phyloP scores from a whole-genome alignment of 306 rosid species.

The Corylus heterophylla region DNA sequence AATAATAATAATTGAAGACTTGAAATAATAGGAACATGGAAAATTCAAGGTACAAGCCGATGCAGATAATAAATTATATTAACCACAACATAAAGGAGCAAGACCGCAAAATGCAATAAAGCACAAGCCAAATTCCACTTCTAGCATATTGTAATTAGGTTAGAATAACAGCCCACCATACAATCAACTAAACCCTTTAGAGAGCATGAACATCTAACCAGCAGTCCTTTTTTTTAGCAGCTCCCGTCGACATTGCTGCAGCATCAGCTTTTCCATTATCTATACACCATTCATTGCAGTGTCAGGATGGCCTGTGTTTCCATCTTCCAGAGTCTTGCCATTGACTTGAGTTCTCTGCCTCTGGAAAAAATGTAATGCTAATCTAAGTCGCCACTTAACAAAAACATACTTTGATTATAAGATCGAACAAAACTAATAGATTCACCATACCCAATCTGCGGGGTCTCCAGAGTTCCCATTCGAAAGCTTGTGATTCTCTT shows the following conservation, averaged over 20 bases:
- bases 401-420: conserved; percentile 28
- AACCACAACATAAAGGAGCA: neutral
- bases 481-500: conserved; percentile 86
- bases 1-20: too few relatives aligned
- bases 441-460: conserved; percentile 73
- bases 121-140: conserved; percentile 42
- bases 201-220: conserved; percentile 36
- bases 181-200: conserved; percentile 20
- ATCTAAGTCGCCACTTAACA: conserved; percentile 25
- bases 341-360: conserved; percentile 92
- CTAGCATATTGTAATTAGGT: conserved; percentile 41
- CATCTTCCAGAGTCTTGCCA: conserved; percentile 85
- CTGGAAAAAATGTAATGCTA: conserved; percentile 42
- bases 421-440: conserved; percentile 19
- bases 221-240: conserved; percentile 30
- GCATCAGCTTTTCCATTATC: conserved; percentile 27
- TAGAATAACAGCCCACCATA: conserved; percentile 14
- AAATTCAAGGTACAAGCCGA: conserved; percentile 3
- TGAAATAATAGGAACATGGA: neutral
- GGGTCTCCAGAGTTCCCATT: conserved; percentile 89
- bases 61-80: neutral
- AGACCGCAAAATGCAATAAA: conserved; percentile 34
- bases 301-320: conserved; percentile 64
- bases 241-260: conserved; percentile 32
- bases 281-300: conserved; percentile 68